Conservation (phyloP, 179 eudicot genomes). For the Nepenthes alata region DNA sequence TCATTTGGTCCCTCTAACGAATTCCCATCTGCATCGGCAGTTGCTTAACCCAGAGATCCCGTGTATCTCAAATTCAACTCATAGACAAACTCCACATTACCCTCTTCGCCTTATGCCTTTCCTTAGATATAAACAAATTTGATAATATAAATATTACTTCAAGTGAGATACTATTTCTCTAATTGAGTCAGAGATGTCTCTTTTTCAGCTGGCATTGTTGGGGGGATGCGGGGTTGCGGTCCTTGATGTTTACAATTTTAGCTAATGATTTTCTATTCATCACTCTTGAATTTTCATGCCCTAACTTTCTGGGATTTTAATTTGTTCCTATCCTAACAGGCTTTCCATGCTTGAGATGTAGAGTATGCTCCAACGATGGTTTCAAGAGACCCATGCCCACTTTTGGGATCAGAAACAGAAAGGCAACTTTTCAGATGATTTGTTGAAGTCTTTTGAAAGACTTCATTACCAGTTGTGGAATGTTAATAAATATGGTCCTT, state of each 20-base stretch:
- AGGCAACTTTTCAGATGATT: constrained; percentile 27
- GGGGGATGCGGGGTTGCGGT: neutral
- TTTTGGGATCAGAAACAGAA: constrained; percentile 39
- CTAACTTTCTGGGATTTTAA: neutral
- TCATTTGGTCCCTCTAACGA: too few relatives aligned
- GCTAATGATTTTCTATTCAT: neutral
- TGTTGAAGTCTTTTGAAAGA: constrained; percentile 35
- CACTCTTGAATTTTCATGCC: constrained; percentile 2
- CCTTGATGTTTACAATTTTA: neutral
- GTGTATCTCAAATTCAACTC: too few relatives aligned
- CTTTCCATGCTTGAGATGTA: constrained; percentile 27
- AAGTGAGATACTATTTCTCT: too few relatives aligned
- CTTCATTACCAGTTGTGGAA: constrained; percentile 95
- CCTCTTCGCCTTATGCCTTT: too few relatives aligned
- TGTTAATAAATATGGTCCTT: constrained; percentile 75
- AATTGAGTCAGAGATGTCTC: too few relatives aligned
- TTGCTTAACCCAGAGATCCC: too few relatives aligned
- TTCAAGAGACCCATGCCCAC: constrained; percentile 40
- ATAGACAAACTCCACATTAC: too few relatives aligned
- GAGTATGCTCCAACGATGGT: constrained; percentile 73
- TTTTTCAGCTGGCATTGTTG: too few relatives aligned
- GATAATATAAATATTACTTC: too few relatives aligned
- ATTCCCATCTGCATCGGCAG: too few relatives aligned
- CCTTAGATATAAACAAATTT: too few relatives aligned
- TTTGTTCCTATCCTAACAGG: constrained; percentile 12